Base-by-base conservation (phyloP, 106 monocot genomes). In the Dioscorea dumetorum region DNA sequence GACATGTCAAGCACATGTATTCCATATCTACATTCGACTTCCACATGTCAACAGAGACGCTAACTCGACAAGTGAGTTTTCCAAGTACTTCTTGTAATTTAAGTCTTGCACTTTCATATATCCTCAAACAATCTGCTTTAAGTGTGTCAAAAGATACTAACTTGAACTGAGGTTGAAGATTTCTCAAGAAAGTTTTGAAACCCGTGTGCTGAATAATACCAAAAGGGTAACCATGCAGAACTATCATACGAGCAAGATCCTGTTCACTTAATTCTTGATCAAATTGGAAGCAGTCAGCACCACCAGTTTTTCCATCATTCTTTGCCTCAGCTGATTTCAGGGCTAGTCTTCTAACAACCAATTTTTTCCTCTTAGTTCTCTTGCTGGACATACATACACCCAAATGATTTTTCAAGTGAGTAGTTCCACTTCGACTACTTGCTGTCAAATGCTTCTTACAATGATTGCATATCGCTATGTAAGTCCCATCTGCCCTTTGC, bases 121-220 rank as follows among this genome's bases (percentile, higher is more conserved):
- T 80, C 49, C 62, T 82, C 72, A 80, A 70, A 84, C 91, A 87
- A 71, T 85, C 84, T 24, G 61, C 73, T 68, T 75, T 80, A 19
- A 91, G 59, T 8, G 67, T 57, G 4, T 87, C 87, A 52, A 72
- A 72, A 8, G 81, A 74, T 19, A 64, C 57, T 49, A 91, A 52
- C 34, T 78, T 80, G 59, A 91, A 91, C 32, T 71, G 87, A 0
- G 91, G 91, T 75, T 91, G 91, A 63, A 91, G 84, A 60, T 91
- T 87, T 50, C 80, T 74, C 2, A 91, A 73, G 23, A 91, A 91
- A 57, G 79, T 77, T 66, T 72, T 68, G 70, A 91, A 91, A 8
- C 91, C 91, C 28, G 69, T 50, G 57, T 91, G 85, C 48, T 87
- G 68, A 35, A 91, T 84, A 23, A 91, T 87, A 4, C 77, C 71